These are phyloP conservation scores for Pezicula neosporulosa DNA, from an alignment of 2,329 filamentous ascomycete species.

Conservation along the genomic window DNA sequence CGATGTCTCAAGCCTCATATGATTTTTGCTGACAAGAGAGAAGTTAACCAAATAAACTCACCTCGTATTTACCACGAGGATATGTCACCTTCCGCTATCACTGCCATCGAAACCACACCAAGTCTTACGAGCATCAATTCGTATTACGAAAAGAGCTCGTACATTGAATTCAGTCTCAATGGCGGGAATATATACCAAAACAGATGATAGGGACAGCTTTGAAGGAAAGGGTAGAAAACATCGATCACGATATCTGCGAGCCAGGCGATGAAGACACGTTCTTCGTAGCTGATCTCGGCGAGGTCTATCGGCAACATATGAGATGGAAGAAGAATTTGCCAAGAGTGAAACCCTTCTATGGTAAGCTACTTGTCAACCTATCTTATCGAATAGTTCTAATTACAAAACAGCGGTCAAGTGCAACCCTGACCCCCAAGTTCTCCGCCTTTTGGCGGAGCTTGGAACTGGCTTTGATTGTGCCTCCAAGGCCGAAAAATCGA, in stretches of 20 bases:
- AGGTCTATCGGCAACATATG: constrained; percentile 97
- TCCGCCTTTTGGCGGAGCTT: constrained; percentile 81
- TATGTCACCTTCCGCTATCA: constrained; percentile 70
- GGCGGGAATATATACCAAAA: constrained; percentile 51
- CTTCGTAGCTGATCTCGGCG: constrained; percentile 95
- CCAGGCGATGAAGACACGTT: constrained; percentile 96
- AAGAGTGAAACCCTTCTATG: constrained; percentile 94
- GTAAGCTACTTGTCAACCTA: constrained; percentile 43
- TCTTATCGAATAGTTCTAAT: constrained; percentile 9
- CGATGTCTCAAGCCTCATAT: not conserved
- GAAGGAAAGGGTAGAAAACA: constrained; percentile 75
- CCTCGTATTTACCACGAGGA: constrained; percentile 22
- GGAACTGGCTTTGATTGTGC: constrained; percentile 98
- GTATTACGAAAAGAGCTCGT: constrained; percentile 23
- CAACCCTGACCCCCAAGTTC: constrained; percentile 88
- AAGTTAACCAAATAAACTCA: constrained; percentile 6
- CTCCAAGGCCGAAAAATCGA: constrained; percentile 97
- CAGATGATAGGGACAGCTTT: constrained; percentile 83
- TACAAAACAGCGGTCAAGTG: constrained; percentile 80
- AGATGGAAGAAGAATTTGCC: constrained; percentile 95
- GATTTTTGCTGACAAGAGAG: not conserved
- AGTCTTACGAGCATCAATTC: constrained; percentile 26
- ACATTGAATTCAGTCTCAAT: constrained; percentile 20
- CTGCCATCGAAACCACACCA: constrained; percentile 40
- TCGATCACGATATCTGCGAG: constrained; percentile 85